A percentile compares a stretch with the other conserved stretches of the same genome.
Conservation (phyloP, 495 filamentous ascomycete species). For the Penicillium macrosclerotiorum region DNA sequence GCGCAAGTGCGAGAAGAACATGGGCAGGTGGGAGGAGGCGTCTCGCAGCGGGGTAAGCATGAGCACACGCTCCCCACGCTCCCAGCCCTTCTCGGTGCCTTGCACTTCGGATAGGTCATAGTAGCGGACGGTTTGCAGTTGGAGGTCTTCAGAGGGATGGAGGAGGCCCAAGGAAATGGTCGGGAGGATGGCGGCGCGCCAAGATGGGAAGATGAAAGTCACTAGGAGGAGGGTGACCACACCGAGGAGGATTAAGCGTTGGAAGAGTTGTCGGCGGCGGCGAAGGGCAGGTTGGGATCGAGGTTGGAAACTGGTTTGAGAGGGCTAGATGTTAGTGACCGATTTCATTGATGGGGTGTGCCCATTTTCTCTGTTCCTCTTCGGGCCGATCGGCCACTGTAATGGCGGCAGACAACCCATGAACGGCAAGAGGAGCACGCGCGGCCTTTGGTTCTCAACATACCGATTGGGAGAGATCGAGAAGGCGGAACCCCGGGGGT, state of each 20-base stretch:
- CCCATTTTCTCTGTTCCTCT: too few species aligned
- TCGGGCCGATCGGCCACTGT: slow-evolving; percentile 5
- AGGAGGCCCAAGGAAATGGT: slow-evolving; percentile 69
- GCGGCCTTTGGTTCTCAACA: slow-evolving; percentile 17
- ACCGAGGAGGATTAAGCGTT: slow-evolving; percentile 58
- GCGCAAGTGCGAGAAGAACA: slow-evolving; percentile 96
- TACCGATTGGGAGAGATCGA: slow-evolving; percentile 91
- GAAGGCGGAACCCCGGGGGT: slow-evolving; percentile 64
- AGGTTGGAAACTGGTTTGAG: slow-evolving; percentile 72
- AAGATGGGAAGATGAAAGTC: slow-evolving; percentile 64
- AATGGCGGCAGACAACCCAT: too few species aligned
- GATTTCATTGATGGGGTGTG: slow-evolving; percentile 3
- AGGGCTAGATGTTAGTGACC: slow-evolving; percentile 3
- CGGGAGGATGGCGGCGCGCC: slow-evolving; percentile 64
- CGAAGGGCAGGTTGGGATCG: slow-evolving; percentile 72
- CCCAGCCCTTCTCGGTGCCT: slow-evolving; percentile 88
- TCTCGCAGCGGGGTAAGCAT: slow-evolving; percentile 94
- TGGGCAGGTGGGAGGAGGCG: slow-evolving; percentile 86
- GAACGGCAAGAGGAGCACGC: too few species aligned
- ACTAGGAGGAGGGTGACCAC: slow-evolving; percentile 58
- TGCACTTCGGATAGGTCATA: slow-evolving; percentile 92
- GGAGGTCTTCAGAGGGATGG: slow-evolving; percentile 64
- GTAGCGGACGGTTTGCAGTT: slow-evolving; percentile 91
- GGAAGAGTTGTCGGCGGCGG: slow-evolving; percentile 69
- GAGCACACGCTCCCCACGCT: slow-evolving; percentile 89